A percentile compares a stretch with the other conserved stretches of the same genome.
Conservation (phyloP, 345 rosid genomes). For the Melastoma malabathricum region DNA sequence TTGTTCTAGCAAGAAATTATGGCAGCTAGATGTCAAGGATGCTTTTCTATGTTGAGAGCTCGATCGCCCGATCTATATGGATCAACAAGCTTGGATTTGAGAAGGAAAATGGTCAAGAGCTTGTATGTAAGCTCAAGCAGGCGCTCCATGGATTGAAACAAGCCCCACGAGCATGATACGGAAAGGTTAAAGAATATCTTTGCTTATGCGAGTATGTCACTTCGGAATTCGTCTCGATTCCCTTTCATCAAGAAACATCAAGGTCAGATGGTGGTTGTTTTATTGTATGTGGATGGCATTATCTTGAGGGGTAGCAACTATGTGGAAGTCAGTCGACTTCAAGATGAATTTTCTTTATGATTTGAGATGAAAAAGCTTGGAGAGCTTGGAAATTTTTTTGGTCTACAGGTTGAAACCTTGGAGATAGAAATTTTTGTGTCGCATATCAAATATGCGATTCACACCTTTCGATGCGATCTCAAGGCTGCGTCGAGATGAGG, state of each 20-base stretch:
- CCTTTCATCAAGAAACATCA: neutral
- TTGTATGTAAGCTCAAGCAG: too few species aligned
- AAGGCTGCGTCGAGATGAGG: too few species aligned
- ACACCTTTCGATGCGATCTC: too few species aligned
- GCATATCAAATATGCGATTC: too few species aligned
- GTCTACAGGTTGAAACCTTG: too few species aligned
- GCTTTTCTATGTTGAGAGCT: neutral
- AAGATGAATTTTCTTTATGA: neutral
- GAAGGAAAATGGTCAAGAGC: neutral
- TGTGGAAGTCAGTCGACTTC: neutral
- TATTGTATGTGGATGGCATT: neutral
- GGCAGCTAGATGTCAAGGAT: neutral
- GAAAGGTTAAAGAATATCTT: too few species aligned
- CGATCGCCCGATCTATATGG: neutral
- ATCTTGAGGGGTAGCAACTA: neutral
- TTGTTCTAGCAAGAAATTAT: neutral
- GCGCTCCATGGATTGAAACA: too few species aligned
- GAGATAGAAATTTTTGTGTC: too few species aligned
- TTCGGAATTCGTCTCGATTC: too few species aligned
- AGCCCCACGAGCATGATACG: neutral
- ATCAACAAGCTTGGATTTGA: neutral
- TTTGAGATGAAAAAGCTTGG: conserved; percentile 1
- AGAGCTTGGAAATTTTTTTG: too few species aligned
- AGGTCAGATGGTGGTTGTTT: neutral
- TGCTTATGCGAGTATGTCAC: neutral